A percentile compares a stretch with the other conserved stretches of the same genome.
phyloP scores from a whole-genome alignment of 2,329 filamentous ascomycete species.

The Zymoseptoria ardabiliae region DNA sequence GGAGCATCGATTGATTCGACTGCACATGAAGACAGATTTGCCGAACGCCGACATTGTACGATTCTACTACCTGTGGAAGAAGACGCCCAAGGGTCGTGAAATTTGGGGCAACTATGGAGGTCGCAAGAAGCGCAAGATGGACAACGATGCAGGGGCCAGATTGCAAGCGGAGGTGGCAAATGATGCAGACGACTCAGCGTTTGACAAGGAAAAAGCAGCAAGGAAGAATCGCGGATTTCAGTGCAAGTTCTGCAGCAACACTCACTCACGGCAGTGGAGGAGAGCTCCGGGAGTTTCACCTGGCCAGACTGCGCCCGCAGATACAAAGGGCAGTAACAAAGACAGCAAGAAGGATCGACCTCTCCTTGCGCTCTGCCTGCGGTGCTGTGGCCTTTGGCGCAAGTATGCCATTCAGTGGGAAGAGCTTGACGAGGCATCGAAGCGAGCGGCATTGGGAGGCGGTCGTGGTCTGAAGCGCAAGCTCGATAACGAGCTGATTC shows the following conservation, averaged over 20 bases:
- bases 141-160: constrained; percentile 59
- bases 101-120: constrained; percentile 87
- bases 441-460: constrained; percentile 76
- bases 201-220: constrained; percentile 77
- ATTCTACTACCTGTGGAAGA: constrained; percentile 98
- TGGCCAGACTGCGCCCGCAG: constrained; percentile 52
- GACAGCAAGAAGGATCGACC: constrained; percentile 73
- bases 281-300: constrained; percentile 72
- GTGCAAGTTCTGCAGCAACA: constrained; percentile 86
- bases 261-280: constrained; percentile 80
- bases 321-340: constrained; percentile 47
- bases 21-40: constrained; percentile 71
- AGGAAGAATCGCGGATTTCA: constrained; percentile 75
- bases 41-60: constrained; percentile 75
- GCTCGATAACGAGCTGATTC: constrained; percentile 86
- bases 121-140: constrained; percentile 71
- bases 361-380: constrained; percentile 76
- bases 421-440: constrained; percentile 81
- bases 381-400: constrained; percentile 89
- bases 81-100: constrained; percentile 73
- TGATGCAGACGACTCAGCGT: constrained; percentile 88
- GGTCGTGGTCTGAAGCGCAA: constrained; percentile 79
- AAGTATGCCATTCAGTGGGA: constrained; percentile 96
- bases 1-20: constrained; percentile 73
- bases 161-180: constrained; percentile 89